Evolutionary conservation across 2,329 filamentous ascomycete genomes (phyloP).

Genomic region (Colletotrichum scovillei): DNA sequence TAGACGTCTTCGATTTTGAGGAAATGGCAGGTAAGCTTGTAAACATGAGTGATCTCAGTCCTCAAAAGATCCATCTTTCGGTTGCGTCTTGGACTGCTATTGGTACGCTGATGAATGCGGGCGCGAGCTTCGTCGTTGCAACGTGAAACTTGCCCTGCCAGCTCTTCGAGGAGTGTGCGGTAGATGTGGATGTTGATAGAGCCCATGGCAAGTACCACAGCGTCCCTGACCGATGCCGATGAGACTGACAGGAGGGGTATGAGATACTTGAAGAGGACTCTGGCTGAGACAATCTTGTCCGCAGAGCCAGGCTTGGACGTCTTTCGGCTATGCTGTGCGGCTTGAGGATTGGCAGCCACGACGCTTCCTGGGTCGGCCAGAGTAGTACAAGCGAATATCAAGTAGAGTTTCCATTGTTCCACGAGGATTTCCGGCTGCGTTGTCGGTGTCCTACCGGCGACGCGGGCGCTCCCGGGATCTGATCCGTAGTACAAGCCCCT

Average conservation of each 20-base stretch:
- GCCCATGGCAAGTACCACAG: conserved; percentile 90
- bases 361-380: conserved; percentile 82
- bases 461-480: conserved; percentile 65
- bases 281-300: conserved; percentile 87
- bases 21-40: conserved; percentile 93
- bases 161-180: conserved; percentile 86
- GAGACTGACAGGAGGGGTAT: conserved; percentile 87
- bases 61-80: conserved; percentile 87
- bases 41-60: conserved; percentile 96
- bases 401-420: conserved; percentile 97
- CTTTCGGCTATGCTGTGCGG: conserved; percentile 83
- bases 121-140: conserved; percentile 91
- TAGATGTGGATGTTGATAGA: conserved; percentile 97
- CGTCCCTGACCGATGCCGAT: conserved; percentile 84
- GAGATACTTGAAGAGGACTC: conserved; percentile 89
- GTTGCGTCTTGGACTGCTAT: conserved; percentile 84
- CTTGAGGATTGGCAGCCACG: conserved; percentile 65
- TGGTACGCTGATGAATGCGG: conserved; percentile 86
- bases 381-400: conserved; percentile 97
- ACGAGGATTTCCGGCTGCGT: conserved; percentile 88
- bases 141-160: conserved; percentile 86
- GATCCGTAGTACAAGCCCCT: conserved; percentile 73
- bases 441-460: conserved; percentile 67
- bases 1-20: conserved; percentile 82
- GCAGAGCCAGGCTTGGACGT: conserved; percentile 77